Evolutionary conservation across 805 yeast genomes (phyloP), one percentile per base, ranked within the genome.

Genomic region (Candida maesae): DNA sequence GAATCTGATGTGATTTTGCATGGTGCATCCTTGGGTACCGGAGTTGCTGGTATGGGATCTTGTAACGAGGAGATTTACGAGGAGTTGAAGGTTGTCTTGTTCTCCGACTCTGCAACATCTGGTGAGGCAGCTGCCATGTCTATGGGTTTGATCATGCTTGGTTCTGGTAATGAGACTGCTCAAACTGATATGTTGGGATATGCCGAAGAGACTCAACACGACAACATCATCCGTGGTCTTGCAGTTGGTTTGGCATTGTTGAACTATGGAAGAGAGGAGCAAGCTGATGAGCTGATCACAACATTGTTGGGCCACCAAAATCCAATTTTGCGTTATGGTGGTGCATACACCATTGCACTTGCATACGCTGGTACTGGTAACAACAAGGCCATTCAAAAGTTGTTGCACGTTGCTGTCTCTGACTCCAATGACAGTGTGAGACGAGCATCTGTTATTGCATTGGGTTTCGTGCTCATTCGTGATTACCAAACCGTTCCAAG

Each of bases 291-390:
- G 9, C 63, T 78, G 24, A 86, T 91, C 48, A 78, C 77, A 24
- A 69, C 73, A 51, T 69, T 93, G 57, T 63, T 88, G 55, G 69
- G 65, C 4, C 89, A 82, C 56, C 95, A 87, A 58, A 86, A 83
- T 52, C 75, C 96, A 5, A 78, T 84, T 39, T 73, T 93, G 49
- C 84, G 99, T 65, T 93, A 90, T 60, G 98, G 99, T 64, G 98
- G 96, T 60, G 93, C 93, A 35, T 89, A 81, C 63, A 82, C 97
- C 6, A 76, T 93, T 54, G 98, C 96, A 0, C 73, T 93, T 53
- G 98, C 99, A 1, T 93, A 91, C 63, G 95, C 93, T 41, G 99
- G 99, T 45, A 91, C 99, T 3, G 95, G 96, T 21, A 81, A 84
- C 63, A 89, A 89, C 64, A 68, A 70, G 39, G 97, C 97, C 9